Base-by-base conservation (phyloP, 108 stramenopile species). In the Chaetoceros tenuissimus region DNA sequence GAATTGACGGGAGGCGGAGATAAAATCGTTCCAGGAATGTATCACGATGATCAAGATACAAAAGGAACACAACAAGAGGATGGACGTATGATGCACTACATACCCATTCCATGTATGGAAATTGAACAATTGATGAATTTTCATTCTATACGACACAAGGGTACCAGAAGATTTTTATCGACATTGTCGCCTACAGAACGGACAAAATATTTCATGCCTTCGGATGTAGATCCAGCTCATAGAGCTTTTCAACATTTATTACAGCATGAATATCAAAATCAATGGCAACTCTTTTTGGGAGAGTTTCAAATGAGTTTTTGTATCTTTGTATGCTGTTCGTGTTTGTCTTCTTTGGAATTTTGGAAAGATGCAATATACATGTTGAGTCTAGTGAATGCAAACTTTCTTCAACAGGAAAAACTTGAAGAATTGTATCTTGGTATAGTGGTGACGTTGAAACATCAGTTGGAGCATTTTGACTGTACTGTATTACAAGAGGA, bases 281-380 rank as follows among this genome's bases (percentile, higher is more conserved):
- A 31, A 20, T 77, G 70, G 69, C 13, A 65, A 47, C 28, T 71
- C 7, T 59, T 92, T 34, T 31, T 92, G 51, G 91, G 79, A 17
- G 91, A 92, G 69, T 22, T 92, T 34, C 83, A 92, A 63, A 60
- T 92, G 28, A 66, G 82, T 1, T 92, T 77, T 57, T 43, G 79
- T 7, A 31, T 86, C 17, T 82, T 89, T 68, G 54, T 92, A 3
- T 63, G 79, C 59, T 55, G 88, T 40, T 74, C 82, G 28, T 92
- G 91, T 55, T 71, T 84, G 29, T 56, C 71, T 10, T 86, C 91
- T 0, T 67, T 92, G 67, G 82, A 82, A 57, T 79, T 84, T 68
- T 92, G 91, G 91, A 68, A 78, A 28, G 84, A 77, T 67, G 52
- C 71, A 18, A 27, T 79, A 3, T 75, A 66, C 24, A 68, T 72